These are phyloP conservation scores for Cercophora sp. DNA, from an alignment of 495 filamentous ascomycete species.

Conservation along the genomic window DNA sequence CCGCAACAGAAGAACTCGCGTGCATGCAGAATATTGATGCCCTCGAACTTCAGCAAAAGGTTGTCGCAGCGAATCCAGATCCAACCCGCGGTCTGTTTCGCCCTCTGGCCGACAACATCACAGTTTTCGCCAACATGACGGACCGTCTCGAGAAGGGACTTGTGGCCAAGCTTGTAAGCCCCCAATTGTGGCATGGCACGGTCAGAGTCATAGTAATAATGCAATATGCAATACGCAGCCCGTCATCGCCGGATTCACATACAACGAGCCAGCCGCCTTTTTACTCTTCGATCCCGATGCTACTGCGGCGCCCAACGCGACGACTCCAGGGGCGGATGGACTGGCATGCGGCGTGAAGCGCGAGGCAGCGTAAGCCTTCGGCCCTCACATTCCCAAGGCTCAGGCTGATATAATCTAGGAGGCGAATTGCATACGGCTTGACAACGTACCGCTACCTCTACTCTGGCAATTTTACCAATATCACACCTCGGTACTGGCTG, in stretches of 20 bases:
- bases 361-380: background rate
- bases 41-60: background rate
- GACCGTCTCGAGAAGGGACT: slow-evolving; percentile 20
- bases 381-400: background rate
- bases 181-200: background rate
- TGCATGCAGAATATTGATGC: slow-evolving; percentile 41
- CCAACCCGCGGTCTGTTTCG: slow-evolving; percentile 1
- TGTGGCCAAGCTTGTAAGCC: slow-evolving; percentile 12
- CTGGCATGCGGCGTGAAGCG: background rate
- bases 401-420: background rate
- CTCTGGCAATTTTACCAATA: slow-evolving; percentile 34
- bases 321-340: background rate
- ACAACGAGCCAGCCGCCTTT: slow-evolving; percentile 18
- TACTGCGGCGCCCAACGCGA: background rate
- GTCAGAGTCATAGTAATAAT: background rate
- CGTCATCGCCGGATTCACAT: slow-evolving; percentile 12
- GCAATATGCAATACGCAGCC: background rate
- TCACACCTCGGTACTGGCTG: slow-evolving; percentile 33
- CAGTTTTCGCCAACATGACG: slow-evolving; percentile 27
- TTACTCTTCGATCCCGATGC: background rate
- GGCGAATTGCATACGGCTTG: slow-evolving; percentile 9
- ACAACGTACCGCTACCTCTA: slow-evolving; percentile 34
- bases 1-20: slow-evolving; percentile 34
- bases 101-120: slow-evolving; percentile 24
- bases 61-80: background rate